phyloP scores from a whole-genome alignment of 768 basidiomycete species.

The Lactarius trivialis region DNA sequence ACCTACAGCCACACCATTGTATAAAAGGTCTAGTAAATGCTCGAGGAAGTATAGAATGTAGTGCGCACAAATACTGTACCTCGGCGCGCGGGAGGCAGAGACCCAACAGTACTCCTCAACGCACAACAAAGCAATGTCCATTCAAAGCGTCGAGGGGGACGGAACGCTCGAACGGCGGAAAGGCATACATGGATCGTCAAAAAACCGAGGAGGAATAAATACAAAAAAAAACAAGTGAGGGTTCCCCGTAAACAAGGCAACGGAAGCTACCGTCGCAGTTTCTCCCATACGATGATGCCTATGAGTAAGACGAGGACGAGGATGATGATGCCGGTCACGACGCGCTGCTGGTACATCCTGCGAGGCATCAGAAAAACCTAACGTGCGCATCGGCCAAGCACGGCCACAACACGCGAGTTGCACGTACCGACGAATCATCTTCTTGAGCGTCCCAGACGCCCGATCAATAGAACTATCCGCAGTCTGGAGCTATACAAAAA shows the following conservation, averaged over 20 bases:
- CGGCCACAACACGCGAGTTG: neutral
- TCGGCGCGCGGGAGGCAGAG: neutral
- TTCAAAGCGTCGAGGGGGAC: neutral
- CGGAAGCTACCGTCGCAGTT: constrained; percentile 29
- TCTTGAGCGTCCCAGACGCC: constrained; percentile 86
- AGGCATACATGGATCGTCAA: neutral
- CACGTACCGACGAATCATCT: constrained; percentile 90
- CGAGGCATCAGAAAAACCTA: constrained; percentile 30
- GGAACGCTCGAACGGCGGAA: neutral
- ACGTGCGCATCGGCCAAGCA: constrained; percentile 20
- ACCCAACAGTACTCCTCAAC: neutral
- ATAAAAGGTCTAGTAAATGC: neutral
- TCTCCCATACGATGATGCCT: constrained; percentile 72
- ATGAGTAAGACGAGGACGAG: constrained; percentile 80
- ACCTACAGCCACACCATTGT: neutral
- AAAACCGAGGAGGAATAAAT: too few relatives aligned
- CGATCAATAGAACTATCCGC: constrained; percentile 88
- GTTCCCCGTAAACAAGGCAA: neutral
- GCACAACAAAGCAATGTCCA: neutral
- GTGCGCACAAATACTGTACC: neutral
- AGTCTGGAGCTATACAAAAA: constrained; percentile 56
- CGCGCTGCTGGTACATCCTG: constrained; percentile 97
- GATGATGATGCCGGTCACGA: constrained; percentile 83
- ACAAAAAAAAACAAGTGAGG: neutral
- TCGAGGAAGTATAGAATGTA: neutral